phyloP scores from a whole-genome alignment of 176 grass and related monocot species.

The Tillandsia fasciculata region DNA sequence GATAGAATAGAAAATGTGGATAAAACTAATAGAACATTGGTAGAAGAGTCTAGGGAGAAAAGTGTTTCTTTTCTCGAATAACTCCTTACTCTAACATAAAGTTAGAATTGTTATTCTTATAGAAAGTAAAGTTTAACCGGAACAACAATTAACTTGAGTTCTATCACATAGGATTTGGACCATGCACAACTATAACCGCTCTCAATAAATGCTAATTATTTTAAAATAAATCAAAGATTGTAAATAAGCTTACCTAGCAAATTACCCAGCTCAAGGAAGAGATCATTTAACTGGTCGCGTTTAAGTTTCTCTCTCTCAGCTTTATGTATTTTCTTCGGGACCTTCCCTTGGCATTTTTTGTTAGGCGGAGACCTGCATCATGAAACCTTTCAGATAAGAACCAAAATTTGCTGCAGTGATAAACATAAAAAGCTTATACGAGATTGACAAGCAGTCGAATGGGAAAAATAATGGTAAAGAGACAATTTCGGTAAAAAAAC shows the following conservation, averaged over 20 bases:
- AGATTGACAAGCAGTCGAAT: not conserved
- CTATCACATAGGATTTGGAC: too few species aligned
- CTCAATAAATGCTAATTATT: not conserved
- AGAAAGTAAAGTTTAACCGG: too few species aligned
- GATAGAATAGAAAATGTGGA: too few species aligned
- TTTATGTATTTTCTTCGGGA: slow-evolving; percentile 70
- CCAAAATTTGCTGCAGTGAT: not conserved
- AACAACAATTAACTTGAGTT: too few species aligned
- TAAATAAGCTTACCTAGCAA: slow-evolving; percentile 44
- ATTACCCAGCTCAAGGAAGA: slow-evolving; percentile 55
- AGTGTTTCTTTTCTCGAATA: too few species aligned
- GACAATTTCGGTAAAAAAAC: not conserved
- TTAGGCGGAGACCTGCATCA: slow-evolving; percentile 31
- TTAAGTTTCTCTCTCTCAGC: slow-evolving; percentile 75
- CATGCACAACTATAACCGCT: too few species aligned
- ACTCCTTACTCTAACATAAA: too few species aligned
- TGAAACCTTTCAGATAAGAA: slow-evolving; percentile 15
- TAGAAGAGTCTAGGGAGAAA: too few species aligned
- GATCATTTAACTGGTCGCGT: slow-evolving; percentile 71
- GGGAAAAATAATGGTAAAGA: not conserved
- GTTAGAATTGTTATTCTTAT: too few species aligned
- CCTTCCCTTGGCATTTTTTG: slow-evolving; percentile 37
- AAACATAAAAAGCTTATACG: not conserved
- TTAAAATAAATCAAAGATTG: not conserved
- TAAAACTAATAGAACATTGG: too few species aligned